Conservation (phyloP, 2,329 filamentous ascomycete genomes). For the Botrytis fragariae region DNA sequence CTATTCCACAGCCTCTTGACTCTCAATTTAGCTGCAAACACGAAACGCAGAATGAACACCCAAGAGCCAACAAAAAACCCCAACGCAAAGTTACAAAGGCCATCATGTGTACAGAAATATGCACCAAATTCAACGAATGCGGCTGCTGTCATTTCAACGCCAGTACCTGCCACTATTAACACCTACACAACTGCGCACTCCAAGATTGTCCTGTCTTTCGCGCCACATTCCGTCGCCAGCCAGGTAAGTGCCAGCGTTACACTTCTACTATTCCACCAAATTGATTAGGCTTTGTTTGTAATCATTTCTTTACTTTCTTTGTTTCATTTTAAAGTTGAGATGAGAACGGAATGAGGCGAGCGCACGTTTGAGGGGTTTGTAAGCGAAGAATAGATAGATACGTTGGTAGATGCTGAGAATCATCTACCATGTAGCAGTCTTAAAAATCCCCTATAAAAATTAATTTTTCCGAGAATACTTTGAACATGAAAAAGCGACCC, state of each 20-base stretch:
- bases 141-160: background rate
- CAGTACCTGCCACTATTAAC: background rate
- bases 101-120: background rate
- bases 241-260: background rate
- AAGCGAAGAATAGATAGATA: background rate
- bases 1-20: background rate
- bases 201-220: background rate
- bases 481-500: background rate
- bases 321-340: background rate
- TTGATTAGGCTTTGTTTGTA: background rate
- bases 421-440: background rate
- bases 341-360: background rate
- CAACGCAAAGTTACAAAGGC: background rate
- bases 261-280: background rate
- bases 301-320: background rate
- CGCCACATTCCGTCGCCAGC: background rate
- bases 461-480: background rate
- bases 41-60: background rate
- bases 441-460: rapidly evolving
- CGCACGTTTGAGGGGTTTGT: too few relatives aligned
- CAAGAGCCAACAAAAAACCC: background rate
- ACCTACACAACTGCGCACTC: background rate
- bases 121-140: background rate
- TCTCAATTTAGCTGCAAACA: background rate
- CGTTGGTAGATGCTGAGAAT: background rate